Evolutionary conservation across 805 yeast genomes (phyloP), one percentile per base, ranked within the genome.

Genomic region (Debaryomyces prosopidis): DNA sequence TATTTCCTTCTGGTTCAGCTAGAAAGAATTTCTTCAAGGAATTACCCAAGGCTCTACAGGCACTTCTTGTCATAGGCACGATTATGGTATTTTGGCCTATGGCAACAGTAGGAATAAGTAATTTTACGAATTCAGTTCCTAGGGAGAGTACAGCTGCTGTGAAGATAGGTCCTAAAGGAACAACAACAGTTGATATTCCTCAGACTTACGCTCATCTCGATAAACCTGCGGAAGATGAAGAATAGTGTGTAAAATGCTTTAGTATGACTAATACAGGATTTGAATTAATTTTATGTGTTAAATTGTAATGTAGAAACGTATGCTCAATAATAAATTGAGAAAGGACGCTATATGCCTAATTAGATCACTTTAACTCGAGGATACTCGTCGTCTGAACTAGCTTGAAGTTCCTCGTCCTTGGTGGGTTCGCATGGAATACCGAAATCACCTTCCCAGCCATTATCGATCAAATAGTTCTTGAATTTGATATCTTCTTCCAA

Each of bases 401-500:
- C 38, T 10, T 35, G 15, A n/a, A 35, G 23, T 15, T 17, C 23
- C 7, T 17, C 23, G 31, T 59, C 63, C 32, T 43, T 47, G 12
- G 27, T 35, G 27, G 50, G 57, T 31, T 49, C 51, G 16, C 58
- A 58, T 5, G 54, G 47, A 28, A 51, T 49, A 44, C 81, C 81
- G 42, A 77, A 69, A 14, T 62, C 58, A 32, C 81, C 82, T 11
- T 50, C 57, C 82, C 87, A 85, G 31, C 90, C 90, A 36, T 83
- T 65, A 3, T 64, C 74, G 42, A 78, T 60, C 60, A 84, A 68
- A 60, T 76, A 85, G 58, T 74, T 77, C 54, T 80, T 81, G 62
- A 85, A 86, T 50, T 69, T 73, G 48, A 77, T 71, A 58, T 86
- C 91, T 57, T 84, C 85, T 54, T 69, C 72, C 68, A 79, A 68